These are phyloP conservation scores for Amanita pseudoporphyria DNA, from an alignment of 768 basidiomycete genomes.

Conservation along the genomic window DNA sequence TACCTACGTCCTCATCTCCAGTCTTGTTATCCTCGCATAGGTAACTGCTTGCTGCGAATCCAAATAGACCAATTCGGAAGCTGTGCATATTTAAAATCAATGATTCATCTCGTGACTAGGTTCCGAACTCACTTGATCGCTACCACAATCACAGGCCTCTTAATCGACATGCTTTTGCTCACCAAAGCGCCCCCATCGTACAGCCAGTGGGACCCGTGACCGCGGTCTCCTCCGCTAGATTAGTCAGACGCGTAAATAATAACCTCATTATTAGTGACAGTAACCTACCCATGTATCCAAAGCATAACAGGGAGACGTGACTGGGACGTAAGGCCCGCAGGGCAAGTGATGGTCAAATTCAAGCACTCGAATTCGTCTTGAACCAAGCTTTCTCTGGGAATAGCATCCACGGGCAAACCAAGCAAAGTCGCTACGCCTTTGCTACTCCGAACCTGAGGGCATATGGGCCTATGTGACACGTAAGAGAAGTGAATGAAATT, in stretches of 20 bases:
- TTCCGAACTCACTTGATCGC: conserved; percentile 55
- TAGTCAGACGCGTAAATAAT: conserved; percentile 7
- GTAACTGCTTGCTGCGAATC: conserved; percentile 59
- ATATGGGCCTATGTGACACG: conserved; percentile 47
- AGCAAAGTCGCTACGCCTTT: conserved; percentile 48
- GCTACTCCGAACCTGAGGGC: conserved; percentile 46
- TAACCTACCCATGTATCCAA: conserved; percentile 75
- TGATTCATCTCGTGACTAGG: not conserved
- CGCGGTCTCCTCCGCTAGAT: conserved; percentile 58
- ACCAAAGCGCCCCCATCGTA: conserved; percentile 70
- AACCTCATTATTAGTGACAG: not conserved
- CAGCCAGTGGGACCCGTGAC: conserved; percentile 69
- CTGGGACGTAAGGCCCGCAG: conserved; percentile 40
- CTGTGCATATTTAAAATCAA: conserved; percentile 23
- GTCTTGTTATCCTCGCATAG: conserved; percentile 52
- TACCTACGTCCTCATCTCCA: conserved; percentile 66
- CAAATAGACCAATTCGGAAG: conserved; percentile 70
- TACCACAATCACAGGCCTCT: conserved; percentile 62
- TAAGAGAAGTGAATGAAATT: conserved; percentile 2
- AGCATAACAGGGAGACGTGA: conserved; percentile 70
- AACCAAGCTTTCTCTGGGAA: conserved; percentile 43
- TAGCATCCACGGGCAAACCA: conserved; percentile 40
- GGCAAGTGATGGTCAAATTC: conserved; percentile 74
- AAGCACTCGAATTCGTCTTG: conserved; percentile 75
- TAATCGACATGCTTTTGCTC: conserved; percentile 48